Conservation (phyloP, 495 filamentous ascomycete species). For the Trichoderma parareesei region DNA sequence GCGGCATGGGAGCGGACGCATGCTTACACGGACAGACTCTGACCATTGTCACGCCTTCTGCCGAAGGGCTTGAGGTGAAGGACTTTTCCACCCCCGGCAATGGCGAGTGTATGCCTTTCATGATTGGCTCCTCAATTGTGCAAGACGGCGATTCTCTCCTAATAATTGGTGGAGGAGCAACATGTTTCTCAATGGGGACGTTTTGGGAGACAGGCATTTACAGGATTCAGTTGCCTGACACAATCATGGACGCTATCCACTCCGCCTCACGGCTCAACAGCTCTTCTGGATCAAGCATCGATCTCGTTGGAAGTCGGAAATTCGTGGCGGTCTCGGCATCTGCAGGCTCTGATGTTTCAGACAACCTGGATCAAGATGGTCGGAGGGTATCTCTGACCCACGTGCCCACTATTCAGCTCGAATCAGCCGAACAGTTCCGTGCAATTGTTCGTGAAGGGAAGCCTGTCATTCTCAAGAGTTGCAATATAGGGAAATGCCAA, state of each 20-base stretch:
- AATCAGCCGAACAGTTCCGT: conserved; percentile 42
- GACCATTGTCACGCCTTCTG: conserved; percentile 14
- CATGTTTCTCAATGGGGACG: conserved; percentile 83
- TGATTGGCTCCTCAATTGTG: conserved; percentile 54
- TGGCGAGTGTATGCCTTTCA: conserved; percentile 42
- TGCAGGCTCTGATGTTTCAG: background rate
- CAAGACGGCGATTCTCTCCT: conserved; percentile 36
- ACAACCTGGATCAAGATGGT: background rate
- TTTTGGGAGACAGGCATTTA: conserved; percentile 53
- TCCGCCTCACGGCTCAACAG: background rate
- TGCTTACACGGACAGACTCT: conserved; percentile 28
- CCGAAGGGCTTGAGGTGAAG: conserved; percentile 1
- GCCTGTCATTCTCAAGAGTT: conserved; percentile 57
- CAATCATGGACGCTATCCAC: background rate
- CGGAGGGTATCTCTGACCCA: conserved; percentile 15
- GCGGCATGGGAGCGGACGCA: conserved; percentile 36
- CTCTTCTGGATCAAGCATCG: background rate
- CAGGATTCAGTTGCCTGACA: background rate
- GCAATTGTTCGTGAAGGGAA: conserved; percentile 47
- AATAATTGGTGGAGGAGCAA: conserved; percentile 72
- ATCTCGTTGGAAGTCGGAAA: background rate
- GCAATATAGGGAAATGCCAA: conserved; percentile 60
- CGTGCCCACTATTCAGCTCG: conserved; percentile 44
- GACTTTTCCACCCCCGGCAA: background rate
- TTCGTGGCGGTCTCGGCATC: background rate